A percentile compares a stretch with the other conserved stretches of the same genome.
phyloP scores from a whole-genome alignment of 164 flowering plant genomes.

The Stephania japonica region DNA sequence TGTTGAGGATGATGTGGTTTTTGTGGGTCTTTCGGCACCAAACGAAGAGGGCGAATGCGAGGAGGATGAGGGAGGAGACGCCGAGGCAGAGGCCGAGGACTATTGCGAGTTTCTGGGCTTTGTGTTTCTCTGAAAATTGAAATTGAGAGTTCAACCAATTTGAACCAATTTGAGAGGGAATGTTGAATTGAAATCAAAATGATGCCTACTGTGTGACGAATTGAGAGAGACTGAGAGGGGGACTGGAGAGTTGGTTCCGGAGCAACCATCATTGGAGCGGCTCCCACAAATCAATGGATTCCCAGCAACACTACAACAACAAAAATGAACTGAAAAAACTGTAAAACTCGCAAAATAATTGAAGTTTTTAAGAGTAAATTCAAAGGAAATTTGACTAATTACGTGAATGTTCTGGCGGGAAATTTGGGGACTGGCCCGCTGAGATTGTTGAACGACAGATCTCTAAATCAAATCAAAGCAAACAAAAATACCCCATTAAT shows the following conservation, averaged over 20 bases:
- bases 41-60: constrained; percentile 31
- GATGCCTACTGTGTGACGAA: constrained; percentile 44
- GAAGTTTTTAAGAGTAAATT: not conserved
- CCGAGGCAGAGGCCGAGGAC: constrained; percentile 64
- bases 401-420: constrained; percentile 86
- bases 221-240: constrained; percentile 40
- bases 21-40: constrained; percentile 42
- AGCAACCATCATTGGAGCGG: constrained; percentile 45
- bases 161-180: not conserved
- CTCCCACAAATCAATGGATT: constrained; percentile 70
- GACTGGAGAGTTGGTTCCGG: constrained; percentile 34
- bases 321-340: not conserved
- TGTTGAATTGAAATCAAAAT: not conserved
- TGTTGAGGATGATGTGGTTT: constrained; percentile 36
- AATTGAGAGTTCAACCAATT: not conserved
- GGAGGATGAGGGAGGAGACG: constrained; percentile 24
- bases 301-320: constrained; percentile 49
- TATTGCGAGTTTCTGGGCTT: constrained; percentile 53
- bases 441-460: constrained; percentile 86
- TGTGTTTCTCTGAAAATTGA: constrained; percentile 34
- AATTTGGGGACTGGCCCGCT: constrained; percentile 77
- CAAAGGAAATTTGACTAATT: constrained; percentile 8
- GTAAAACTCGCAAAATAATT: not conserved
- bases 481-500: constrained; percentile 14
- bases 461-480: constrained; percentile 40